Base-by-base conservation (phyloP, 2,329 filamentous ascomycete species). In the Pseudogymnoascus sp. region DNA sequence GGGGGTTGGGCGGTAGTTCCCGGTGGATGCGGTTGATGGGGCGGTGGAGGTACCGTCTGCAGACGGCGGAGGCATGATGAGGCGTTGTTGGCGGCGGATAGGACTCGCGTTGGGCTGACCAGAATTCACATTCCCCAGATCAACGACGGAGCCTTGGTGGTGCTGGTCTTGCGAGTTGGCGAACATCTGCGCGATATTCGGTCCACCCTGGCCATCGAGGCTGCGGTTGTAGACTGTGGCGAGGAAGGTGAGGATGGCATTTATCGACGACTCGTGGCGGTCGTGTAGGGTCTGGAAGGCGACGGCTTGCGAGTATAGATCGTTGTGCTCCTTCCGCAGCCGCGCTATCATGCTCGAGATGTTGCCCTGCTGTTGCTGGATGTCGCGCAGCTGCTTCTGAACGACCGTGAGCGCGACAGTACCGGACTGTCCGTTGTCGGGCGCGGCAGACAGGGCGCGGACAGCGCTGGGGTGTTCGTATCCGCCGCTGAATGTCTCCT, bases 221-320 rank as follows among this genome's bases (percentile, higher is more conserved):
- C 91, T 96, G 71, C 96, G 89, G 66, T 96, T 89, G 77, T 97
- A 99, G 43, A 99, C 93, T 11, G 96, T 97, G 53, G 93, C 95
- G 18, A 99, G 82, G 75, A 99, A 97, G 60, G 93, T 96, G 43
- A 99, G 82, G 66, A 99, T 97, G n/a, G 93, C 93, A 72, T 97
- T 97, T 76, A 99, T 97, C 0, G 93, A 97, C 73, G 93, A 96
- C 73, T 99, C 95, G 72, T 99, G 95, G n/a, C 95, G 88, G 69
- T 93, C 92, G 72, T 97, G 93, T 72, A 96, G 86, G 64, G 86
- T 89, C 75, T 97, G 93, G 73, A 97, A 97, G 64, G 90, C 87
- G 49, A 90, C 83, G 0, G 93, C 93, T 75, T 97, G 92, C 63
- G 90, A 88, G 71, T 93, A 96, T 31, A 97, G 83, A 66, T 93